Evolutionary conservation across 306 rosid genomes (phyloP).

Genomic region (Pyrus pyrifolia): DNA sequence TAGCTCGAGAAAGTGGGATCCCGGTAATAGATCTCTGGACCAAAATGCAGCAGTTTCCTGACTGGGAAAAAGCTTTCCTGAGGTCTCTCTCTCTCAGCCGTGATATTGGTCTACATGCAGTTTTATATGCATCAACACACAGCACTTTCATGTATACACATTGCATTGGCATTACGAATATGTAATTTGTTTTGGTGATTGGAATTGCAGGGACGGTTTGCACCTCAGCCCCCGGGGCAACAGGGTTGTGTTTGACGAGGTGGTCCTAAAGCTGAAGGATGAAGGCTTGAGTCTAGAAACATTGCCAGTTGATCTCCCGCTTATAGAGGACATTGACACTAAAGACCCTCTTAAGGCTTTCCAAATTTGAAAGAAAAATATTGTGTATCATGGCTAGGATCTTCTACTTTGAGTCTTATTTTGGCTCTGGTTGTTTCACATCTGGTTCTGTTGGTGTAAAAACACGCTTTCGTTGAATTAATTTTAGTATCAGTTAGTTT

Average conservation of each 20-base stretch:
- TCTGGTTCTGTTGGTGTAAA: neutral
- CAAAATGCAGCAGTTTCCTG: constrained; percentile 62
- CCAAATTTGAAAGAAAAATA: constrained; percentile 8
- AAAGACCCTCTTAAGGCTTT: constrained; percentile 60
- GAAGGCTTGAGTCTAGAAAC: constrained; percentile 43
- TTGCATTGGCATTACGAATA: neutral
- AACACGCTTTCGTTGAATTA: neutral
- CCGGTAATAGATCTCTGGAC: constrained; percentile 72
- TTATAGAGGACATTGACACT: constrained; percentile 48
- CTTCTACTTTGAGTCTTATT: constrained; percentile 5
- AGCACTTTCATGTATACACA: neutral
- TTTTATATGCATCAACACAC: neutral
- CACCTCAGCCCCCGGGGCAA: constrained; percentile 61
- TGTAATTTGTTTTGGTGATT: constrained; percentile 1
- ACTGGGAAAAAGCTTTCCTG: constrained; percentile 45
- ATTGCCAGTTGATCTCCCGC: constrained; percentile 60
- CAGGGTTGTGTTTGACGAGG: constrained; percentile 61
- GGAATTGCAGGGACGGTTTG: constrained; percentile 67
- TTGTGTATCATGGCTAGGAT: neutral
- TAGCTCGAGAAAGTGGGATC: constrained; percentile 49
- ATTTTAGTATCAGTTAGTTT: neutral
- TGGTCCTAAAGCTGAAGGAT: constrained; percentile 47
- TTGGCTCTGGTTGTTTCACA: constrained; percentile 1
- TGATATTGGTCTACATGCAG: neutral
- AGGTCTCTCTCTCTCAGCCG: constrained; percentile 31